These are phyloP conservation scores for Pyrenophora teres DNA, from an alignment of 2,329 filamentous ascomycete genomes.

Conservation along the genomic window DNA sequence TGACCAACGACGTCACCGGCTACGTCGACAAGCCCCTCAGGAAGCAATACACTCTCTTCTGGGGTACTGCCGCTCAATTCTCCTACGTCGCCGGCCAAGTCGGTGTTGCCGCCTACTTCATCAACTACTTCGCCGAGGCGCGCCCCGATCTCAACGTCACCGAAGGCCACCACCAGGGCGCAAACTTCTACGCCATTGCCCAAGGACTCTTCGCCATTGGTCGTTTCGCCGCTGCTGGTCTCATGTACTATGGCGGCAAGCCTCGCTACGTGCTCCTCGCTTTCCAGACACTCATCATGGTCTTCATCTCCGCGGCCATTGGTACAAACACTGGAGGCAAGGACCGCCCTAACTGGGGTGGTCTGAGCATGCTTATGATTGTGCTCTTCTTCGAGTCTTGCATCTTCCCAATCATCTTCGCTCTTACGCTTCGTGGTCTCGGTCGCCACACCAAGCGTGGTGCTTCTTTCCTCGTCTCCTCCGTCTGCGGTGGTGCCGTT, in stretches of 20 bases:
- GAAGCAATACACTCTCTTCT: conserved; percentile 60
- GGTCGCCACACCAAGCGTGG: conserved; percentile 49
- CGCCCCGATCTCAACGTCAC: conserved; percentile 34
- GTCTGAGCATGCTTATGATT: conserved; percentile 45
- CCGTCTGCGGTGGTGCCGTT: conserved; percentile 45
- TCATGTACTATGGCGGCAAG: conserved; percentile 45
- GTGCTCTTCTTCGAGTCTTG: conserved; percentile 48
- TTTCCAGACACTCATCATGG: conserved; percentile 45
- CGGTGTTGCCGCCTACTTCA: conserved; percentile 59
- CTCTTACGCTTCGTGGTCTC: conserved; percentile 44
- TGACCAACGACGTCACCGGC: conserved; percentile 51
- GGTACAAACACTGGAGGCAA: conserved; percentile 38
- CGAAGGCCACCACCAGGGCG: conserved; percentile 39
- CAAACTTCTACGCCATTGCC: conserved; percentile 48
- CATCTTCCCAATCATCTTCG: conserved; percentile 49
- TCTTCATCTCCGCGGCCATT: conserved; percentile 45
- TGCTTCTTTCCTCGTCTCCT: conserved; percentile 45
- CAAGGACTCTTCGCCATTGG: conserved; percentile 46
- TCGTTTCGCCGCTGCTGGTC: conserved; percentile 45
- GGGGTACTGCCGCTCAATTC: conserved; percentile 50
- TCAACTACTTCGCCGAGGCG: conserved; percentile 46
- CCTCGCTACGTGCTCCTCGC: conserved; percentile 45
- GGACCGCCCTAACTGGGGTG: conserved; percentile 42
- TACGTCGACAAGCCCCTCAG: conserved; percentile 65
- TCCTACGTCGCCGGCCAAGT: conserved; percentile 61